A percentile compares a stretch with the other conserved stretches of the same genome.
Evolutionary conservation across 2,329 filamentous ascomycete species (phyloP).

Genomic region (Nectriaceae sp.): DNA sequence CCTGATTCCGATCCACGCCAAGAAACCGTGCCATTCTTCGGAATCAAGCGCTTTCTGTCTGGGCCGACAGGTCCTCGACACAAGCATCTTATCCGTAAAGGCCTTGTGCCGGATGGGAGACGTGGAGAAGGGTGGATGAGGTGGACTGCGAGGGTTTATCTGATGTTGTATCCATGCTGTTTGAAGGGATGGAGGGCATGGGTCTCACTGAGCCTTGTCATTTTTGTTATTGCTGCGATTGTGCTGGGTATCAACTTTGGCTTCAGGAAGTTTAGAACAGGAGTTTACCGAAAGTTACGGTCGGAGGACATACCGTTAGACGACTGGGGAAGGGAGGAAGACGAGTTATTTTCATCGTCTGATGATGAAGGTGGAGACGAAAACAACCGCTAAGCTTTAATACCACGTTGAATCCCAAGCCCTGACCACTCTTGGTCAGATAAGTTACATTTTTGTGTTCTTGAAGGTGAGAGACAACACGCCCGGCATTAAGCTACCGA

Average conservation of each 20-base stretch:
- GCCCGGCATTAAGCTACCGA: no score
- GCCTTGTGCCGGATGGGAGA: slow-evolving; percentile 25
- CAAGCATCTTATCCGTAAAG: slow-evolving; percentile 32
- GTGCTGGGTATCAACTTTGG: neutral
- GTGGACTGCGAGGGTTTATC: slow-evolving; percentile 23
- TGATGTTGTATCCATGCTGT: slow-evolving; percentile 32
- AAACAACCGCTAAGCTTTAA: neutral
- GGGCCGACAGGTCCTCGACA: slow-evolving; percentile 28
- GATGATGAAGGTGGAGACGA: slow-evolving; percentile 14
- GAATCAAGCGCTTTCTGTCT: slow-evolving; percentile 29
- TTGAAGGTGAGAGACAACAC: no score
- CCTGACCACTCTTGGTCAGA: no score
- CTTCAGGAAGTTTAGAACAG: neutral
- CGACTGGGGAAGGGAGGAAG: slow-evolving; percentile 38
- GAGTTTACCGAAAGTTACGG: slow-evolving; percentile 7
- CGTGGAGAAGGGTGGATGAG: slow-evolving; percentile 22
- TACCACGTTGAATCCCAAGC: neutral
- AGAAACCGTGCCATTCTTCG: slow-evolving; percentile 26
- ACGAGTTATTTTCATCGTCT: slow-evolving; percentile 16
- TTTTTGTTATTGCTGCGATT: neutral
- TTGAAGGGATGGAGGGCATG: slow-evolving; percentile 31
- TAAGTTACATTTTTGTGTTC: no score
- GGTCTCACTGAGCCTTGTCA: slow-evolving; percentile 13
- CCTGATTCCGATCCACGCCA: slow-evolving; percentile 28
- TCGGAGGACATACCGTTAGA: slow-evolving; percentile 28